Percentiles rank a stretch among this genome's conserved stretches.
Evolutionary conservation across 805 yeast species (phyloP).

Genomic region (Schwanniomyces occidentalis): DNA sequence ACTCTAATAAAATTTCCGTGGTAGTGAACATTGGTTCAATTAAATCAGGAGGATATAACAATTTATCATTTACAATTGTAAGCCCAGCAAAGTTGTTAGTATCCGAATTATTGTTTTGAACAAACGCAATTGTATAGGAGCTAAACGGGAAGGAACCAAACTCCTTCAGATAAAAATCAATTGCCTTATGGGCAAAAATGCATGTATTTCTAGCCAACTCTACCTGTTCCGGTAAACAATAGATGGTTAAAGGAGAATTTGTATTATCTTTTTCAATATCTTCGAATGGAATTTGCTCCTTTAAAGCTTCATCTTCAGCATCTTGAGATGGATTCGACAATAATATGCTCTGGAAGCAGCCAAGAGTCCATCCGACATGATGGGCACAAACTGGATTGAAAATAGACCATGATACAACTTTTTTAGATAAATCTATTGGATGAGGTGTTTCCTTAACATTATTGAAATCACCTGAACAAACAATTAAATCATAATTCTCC

Average conservation of each 20-base stretch:
- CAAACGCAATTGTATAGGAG: constrained; percentile 74
- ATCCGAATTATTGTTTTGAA: constrained; percentile 52
- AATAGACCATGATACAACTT: constrained; percentile 68
- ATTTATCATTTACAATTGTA: constrained; percentile 55
- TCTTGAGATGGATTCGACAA: constrained; percentile 43
- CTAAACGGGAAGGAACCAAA: constrained; percentile 93
- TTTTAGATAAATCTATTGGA: constrained; percentile 71
- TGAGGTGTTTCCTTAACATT: constrained; percentile 73
- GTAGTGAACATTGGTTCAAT: constrained; percentile 77
- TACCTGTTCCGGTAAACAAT: constrained; percentile 59
- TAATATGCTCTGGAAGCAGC: constrained; percentile 72
- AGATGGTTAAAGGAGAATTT: constrained; percentile 50
- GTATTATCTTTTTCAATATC: constrained; percentile 31
- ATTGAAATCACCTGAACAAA: constrained; percentile 69
- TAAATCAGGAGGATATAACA: constrained; percentile 69
- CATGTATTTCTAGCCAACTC: constrained; percentile 69
- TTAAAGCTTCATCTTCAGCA: constrained; percentile 30
- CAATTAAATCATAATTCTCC: constrained; percentile 52
- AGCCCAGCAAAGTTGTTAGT: constrained; percentile 72
- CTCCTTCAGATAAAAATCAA: constrained; percentile 81
- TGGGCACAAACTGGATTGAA: constrained; percentile 90
- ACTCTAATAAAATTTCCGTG: constrained; percentile 67
- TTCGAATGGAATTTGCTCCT: constrained; percentile 29
- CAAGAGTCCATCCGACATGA: constrained; percentile 93
- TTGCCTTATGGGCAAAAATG: constrained; percentile 70